phyloP scores from a whole-genome alignment of 345 rosid species.

The Eucalyptus curtisii region DNA sequence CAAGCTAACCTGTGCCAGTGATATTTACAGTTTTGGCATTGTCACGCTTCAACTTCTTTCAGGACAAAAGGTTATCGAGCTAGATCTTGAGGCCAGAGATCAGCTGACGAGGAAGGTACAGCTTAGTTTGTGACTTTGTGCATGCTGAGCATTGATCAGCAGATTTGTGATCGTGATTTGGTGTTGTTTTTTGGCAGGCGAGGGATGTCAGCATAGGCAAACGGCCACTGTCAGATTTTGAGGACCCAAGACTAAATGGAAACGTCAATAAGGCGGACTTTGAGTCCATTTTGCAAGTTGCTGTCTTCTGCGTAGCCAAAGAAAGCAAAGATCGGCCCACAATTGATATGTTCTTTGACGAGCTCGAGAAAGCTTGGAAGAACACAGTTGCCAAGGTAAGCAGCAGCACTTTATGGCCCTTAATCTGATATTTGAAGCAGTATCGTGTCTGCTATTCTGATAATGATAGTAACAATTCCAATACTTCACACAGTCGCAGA shows the following conservation, averaged over 20 bases:
- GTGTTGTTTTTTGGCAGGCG: slow-evolving; percentile 14
- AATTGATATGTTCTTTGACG: slow-evolving; percentile 27
- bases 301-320: slow-evolving; percentile 34
- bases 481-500: background rate
- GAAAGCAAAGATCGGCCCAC: slow-evolving; percentile 48
- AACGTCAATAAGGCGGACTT: slow-evolving; percentile 24
- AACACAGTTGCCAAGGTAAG: slow-evolving; percentile 9
- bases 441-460: background rate
- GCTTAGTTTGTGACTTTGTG: background rate
- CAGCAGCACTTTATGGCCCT: background rate
- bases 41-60: slow-evolving; percentile 51
- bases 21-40: slow-evolving; percentile 60
- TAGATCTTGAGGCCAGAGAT: slow-evolving; percentile 52
- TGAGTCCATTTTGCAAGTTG: slow-evolving; percentile 29
- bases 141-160: background rate
- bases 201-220: slow-evolving; percentile 29
- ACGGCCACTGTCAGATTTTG: slow-evolving; percentile 30
- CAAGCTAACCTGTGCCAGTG: slow-evolving; percentile 53
- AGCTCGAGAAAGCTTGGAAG: slow-evolving; percentile 35
- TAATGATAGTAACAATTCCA: background rate
- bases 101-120: slow-evolving; percentile 57
- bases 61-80: slow-evolving; percentile 48
- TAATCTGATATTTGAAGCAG: background rate
- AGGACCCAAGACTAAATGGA: slow-evolving; percentile 33
- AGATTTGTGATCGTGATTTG: background rate